Conservation (phyloP, 148 eudicot species). For the Tetragonia tetragonoides region DNA sequence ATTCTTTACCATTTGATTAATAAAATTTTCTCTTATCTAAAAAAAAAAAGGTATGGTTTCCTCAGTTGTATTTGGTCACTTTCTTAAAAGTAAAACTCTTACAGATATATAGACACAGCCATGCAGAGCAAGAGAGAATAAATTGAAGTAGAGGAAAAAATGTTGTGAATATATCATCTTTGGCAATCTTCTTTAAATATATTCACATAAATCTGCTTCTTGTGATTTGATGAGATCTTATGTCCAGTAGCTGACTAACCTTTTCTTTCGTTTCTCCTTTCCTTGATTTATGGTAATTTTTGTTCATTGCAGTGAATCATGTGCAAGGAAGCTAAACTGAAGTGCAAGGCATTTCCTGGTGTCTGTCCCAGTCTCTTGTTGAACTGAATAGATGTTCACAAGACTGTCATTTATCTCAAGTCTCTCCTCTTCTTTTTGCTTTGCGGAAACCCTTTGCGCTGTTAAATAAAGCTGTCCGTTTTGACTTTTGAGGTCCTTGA, state of each 20-base stretch:
- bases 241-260: not conserved
- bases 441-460: not conserved
- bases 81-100: too few relatives aligned
- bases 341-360: constrained; percentile 4
- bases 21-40: too few relatives aligned
- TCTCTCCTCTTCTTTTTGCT: not conserved
- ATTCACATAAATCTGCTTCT: not conserved
- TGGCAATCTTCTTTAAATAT: too few relatives aligned
- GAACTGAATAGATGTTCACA: not conserved
- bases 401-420: not conserved
- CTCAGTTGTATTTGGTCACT: too few relatives aligned
- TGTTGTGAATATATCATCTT: too few relatives aligned
- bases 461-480: not conserved
- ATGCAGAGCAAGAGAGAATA: too few relatives aligned
- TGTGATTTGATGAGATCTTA: not conserved
- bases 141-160: too few relatives aligned
- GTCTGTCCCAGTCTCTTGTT: not conserved
- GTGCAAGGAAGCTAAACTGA: not conserved
- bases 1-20: too few relatives aligned
- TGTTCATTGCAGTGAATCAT: not conserved
- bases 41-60: too few relatives aligned
- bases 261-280: not conserved
- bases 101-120: too few relatives aligned
- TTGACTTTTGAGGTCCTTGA: not conserved
- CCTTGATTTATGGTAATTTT: not conserved